Evolutionary conservation across 176 grass and related monocot genomes (phyloP).

Genomic region (Aegilops umbellulata): DNA sequence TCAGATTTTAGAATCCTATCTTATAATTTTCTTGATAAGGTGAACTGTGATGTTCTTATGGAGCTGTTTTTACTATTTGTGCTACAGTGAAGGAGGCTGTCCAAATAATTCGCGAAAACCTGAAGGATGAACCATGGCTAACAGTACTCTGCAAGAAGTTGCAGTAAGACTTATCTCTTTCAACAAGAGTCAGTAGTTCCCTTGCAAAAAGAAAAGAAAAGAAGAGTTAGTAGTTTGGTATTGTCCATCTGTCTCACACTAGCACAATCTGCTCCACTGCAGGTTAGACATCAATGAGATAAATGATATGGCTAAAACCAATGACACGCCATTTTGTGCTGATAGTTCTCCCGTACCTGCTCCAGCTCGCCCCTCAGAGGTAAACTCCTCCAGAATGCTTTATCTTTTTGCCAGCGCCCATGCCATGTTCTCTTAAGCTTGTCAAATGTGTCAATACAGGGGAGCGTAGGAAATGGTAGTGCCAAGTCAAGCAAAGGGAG

Average conservation of each 20-base stretch:
- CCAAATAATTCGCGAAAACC: conserved; percentile 79
- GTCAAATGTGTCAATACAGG: conserved; percentile 27
- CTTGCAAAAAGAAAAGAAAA: background rate
- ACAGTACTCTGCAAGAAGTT: conserved; percentile 64
- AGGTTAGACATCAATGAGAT: conserved; percentile 68
- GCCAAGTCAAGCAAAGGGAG: conserved; percentile 55
- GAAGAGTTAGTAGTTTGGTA: background rate
- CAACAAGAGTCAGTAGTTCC: background rate
- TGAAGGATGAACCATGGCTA: conserved; percentile 83
- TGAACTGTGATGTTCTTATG: conserved; percentile 2
- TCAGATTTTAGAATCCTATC: background rate
- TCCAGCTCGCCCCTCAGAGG: conserved; percentile 45
- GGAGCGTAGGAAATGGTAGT: conserved; percentile 31
- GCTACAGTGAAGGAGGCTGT: conserved; percentile 71
- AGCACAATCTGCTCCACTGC: conserved; percentile 20
- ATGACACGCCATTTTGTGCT: conserved; percentile 24
- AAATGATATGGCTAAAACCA: conserved; percentile 33
- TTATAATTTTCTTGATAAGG: background rate
- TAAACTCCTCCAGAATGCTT: conserved; percentile 5
- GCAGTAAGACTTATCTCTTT: conserved; percentile 49
- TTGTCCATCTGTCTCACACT: background rate
- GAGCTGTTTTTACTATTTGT: background rate
- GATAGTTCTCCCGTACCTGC: conserved; percentile 40
- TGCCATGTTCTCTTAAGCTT: conserved; percentile 13
- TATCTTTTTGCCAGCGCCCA: background rate